A percentile compares a stretch with the other conserved stretches of the same genome.
Evolutionary conservation across 2,329 filamentous ascomycete species (phyloP).

Genomic region (Neoascochyta sp.): DNA sequence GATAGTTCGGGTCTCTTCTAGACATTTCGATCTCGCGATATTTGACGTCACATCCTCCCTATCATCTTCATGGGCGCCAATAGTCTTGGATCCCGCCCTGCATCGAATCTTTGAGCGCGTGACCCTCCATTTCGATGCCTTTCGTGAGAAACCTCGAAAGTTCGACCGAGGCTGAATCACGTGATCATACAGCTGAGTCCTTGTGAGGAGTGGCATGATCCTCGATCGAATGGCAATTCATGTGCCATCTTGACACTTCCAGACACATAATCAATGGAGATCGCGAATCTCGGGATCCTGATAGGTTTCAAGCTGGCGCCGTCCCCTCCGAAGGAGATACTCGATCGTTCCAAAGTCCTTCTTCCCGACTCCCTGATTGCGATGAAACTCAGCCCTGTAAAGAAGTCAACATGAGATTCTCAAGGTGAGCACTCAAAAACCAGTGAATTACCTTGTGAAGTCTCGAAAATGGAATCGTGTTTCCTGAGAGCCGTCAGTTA

Average conservation of each 20-base stretch:
- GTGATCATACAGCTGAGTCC: too few relatives aligned
- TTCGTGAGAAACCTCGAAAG: too few relatives aligned
- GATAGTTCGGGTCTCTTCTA: slow-evolving; percentile 22
- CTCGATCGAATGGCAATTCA: too few relatives aligned
- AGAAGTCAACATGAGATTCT: slow-evolving; percentile 6
- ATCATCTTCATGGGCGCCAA: too few relatives aligned
- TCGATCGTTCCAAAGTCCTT: slow-evolving; percentile 85
- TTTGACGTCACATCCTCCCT: slow-evolving; percentile 7
- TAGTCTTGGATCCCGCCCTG: too few relatives aligned
- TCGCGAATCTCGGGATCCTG: slow-evolving; percentile 77
- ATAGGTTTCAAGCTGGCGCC: slow-evolving; percentile 76
- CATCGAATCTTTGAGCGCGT: too few relatives aligned
- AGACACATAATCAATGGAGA: slow-evolving; percentile 15
- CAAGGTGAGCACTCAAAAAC: background rate
- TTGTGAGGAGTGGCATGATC: too few relatives aligned
- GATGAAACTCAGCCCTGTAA: slow-evolving; percentile 70
- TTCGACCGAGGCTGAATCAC: too few relatives aligned
- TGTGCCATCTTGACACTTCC: slow-evolving; percentile 2
- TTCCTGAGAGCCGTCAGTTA: slow-evolving; percentile 41
- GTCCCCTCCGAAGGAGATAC: slow-evolving; percentile 76
- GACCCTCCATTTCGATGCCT: too few relatives aligned
- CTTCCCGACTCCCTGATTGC: slow-evolving; percentile 65
- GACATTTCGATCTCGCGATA: slow-evolving; percentile 14
- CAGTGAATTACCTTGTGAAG: slow-evolving; percentile 62
- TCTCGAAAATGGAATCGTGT: slow-evolving; percentile 59